A percentile compares a stretch with the other conserved stretches of the same genome.
Evolutionary conservation across 345 rosid species (phyloP).

Genomic region (Hibiscus mutabilis): DNA sequence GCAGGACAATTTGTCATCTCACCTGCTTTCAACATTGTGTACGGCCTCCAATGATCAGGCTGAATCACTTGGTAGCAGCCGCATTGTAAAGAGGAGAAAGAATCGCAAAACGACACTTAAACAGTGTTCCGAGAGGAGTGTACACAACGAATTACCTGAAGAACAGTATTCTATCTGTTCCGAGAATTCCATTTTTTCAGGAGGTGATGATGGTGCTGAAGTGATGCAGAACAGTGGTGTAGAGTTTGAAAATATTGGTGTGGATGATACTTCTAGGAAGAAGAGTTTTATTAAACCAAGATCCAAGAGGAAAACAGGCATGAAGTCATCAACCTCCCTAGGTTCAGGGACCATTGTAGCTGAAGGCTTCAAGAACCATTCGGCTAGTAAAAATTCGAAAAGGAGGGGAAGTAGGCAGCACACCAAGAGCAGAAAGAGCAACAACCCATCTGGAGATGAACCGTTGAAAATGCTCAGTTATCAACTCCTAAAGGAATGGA

Average conservation of each 20-base stretch:
- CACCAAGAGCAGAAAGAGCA: slow-evolving; percentile 8
- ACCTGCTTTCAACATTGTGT: not conserved
- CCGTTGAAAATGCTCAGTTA: slow-evolving; percentile 1
- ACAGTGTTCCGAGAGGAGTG: not conserved
- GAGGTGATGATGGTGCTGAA: slow-evolving; percentile 9
- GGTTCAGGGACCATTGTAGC: not conserved
- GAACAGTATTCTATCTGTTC: not conserved
- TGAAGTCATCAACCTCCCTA: not conserved
- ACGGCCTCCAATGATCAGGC: not conserved
- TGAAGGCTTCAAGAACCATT: not conserved
- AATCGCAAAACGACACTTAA: not conserved
- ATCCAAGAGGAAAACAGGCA: not conserved
- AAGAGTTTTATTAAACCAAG: not conserved
- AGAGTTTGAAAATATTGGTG: not conserved
- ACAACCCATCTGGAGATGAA: not conserved
- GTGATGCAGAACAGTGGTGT: slow-evolving; percentile 8
- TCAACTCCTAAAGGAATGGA: not conserved
- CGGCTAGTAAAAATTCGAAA: not conserved
- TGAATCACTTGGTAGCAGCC: slow-evolving; percentile 10
- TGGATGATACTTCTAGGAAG: not conserved
- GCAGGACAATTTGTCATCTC: slow-evolving; percentile 2
- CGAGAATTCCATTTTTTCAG: not conserved
- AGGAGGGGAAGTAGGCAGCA: not conserved
- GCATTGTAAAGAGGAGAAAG: slow-evolving; percentile 2
- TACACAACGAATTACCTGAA: slow-evolving; percentile 3